phyloP scores from a whole-genome alignment of 2,329 filamentous ascomycete genomes.

The Pseudocercospora ulei region DNA sequence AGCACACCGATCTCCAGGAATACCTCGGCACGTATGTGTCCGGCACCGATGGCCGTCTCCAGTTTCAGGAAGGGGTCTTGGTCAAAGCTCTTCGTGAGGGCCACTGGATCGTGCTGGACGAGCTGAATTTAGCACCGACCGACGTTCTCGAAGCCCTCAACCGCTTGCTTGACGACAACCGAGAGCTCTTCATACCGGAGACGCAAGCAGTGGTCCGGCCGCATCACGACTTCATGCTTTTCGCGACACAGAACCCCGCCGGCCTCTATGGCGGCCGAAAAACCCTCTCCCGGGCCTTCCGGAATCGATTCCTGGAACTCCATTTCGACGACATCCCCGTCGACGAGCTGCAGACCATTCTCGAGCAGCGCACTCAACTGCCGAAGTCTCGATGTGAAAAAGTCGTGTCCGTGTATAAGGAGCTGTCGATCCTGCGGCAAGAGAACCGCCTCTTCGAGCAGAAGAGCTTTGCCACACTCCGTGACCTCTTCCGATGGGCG shows the following conservation, averaged over 20 bases:
- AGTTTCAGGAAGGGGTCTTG: slow-evolving; percentile 85
- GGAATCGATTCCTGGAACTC: slow-evolving; percentile 91
- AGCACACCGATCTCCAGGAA: slow-evolving; percentile 95
- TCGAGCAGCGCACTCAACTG: slow-evolving; percentile 79
- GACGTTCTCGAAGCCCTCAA: slow-evolving; percentile 96
- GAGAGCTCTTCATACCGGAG: slow-evolving; percentile 89
- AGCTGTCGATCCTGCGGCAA: slow-evolving; percentile 80
- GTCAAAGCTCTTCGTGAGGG: slow-evolving; percentile 87
- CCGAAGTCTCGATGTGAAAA: slow-evolving; percentile 82
- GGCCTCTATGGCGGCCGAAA: slow-evolving; percentile 94
- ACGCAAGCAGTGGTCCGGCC: slow-evolving; percentile 89
- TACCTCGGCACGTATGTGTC: slow-evolving; percentile 94
- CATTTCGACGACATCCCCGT: slow-evolving; percentile 98
- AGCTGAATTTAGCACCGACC: slow-evolving; percentile 90
- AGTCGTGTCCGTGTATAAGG: slow-evolving; percentile 89
- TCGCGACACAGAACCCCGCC: slow-evolving; percentile 93
- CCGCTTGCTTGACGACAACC: slow-evolving; percentile 87
- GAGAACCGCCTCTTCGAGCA: slow-evolving; percentile 89
- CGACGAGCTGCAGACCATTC: slow-evolving; percentile 80
- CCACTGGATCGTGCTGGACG: slow-evolving; percentile 96
- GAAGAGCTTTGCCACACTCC: slow-evolving; percentile 90
- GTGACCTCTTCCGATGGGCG: slow-evolving; percentile 95
- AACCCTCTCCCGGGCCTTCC: slow-evolving; percentile 81
- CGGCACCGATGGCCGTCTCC: slow-evolving; percentile 68
- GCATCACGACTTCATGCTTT: slow-evolving; percentile 92